Evolutionary conservation across 371 early-diverging fungal species (phyloP).

Genomic region (Actinomucor elegans): DNA sequence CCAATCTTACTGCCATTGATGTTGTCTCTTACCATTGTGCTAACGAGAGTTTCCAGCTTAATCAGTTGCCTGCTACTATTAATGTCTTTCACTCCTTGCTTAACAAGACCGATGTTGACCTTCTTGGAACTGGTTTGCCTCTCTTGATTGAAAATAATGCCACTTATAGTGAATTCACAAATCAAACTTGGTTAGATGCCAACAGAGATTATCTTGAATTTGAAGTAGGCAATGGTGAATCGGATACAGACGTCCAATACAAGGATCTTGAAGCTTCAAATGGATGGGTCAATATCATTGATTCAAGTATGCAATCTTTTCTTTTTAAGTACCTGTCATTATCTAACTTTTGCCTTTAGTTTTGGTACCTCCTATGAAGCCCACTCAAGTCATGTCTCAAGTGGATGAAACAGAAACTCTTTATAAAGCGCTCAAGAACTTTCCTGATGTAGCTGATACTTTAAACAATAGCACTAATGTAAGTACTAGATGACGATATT

Average conservation of each 20-base stretch:
- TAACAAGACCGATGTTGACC: slow-evolving; percentile 24
- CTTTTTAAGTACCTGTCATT: not conserved
- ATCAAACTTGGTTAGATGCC: slow-evolving; percentile 10
- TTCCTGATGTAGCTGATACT: slow-evolving; percentile 8
- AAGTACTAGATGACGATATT: slow-evolving; percentile 12
- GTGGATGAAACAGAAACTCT: slow-evolving; percentile 10
- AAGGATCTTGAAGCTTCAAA: slow-evolving; percentile 38
- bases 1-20: slow-evolving; percentile 23
- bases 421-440: not conserved
- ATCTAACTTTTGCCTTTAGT: slow-evolving; percentile 12
- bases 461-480: slow-evolving; percentile 32
- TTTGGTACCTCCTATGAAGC: slow-evolving; percentile 28
- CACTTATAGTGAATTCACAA: slow-evolving; percentile 6
- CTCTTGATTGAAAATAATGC: slow-evolving; percentile 27
- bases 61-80: slow-evolving; percentile 10
- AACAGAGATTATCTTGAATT: slow-evolving; percentile 10
- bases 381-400: slow-evolving; percentile 22
- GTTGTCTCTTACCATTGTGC: slow-evolving; percentile 36
- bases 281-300: slow-evolving; percentile 39
- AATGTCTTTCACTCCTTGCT: slow-evolving; percentile 23
- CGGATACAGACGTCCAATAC: slow-evolving; percentile 14
- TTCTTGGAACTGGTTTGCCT: slow-evolving; percentile 23
- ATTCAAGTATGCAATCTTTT: slow-evolving; percentile 11
- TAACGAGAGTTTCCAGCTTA: slow-evolving; percentile 21
- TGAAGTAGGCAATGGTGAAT: slow-evolving; percentile 30